Evolutionary conservation across 179 eudicot species (phyloP), one percentile per base, ranked within the genome.

Genomic region (Amaranthus tricolor): DNA sequence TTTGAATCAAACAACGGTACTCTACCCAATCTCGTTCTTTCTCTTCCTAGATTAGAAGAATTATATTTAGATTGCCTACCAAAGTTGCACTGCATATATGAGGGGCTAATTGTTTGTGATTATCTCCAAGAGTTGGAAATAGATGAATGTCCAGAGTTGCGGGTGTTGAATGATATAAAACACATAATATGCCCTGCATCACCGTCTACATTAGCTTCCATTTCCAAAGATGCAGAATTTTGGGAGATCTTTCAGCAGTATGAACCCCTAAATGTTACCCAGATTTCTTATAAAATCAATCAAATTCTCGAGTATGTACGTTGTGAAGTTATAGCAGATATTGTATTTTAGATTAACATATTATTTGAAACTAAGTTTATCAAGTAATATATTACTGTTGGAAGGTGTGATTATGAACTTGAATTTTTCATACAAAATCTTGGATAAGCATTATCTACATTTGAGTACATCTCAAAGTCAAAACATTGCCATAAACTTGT

Each of bases 161-260:
- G 31, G 17, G 2, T 10, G 40, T 6, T 20, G 73, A 19, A 31
- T 2, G 61, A n/a, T 1, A 50, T 70, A 5, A 11, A 17, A 3
- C 52, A 5, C 40, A 13, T 76, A n/a, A 59, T 58, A 7, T 76
- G 68, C 9, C 53, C 51, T 51, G 6, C 10, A 56, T 68, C 79
- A 24, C 62, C 51, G 2, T 68, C 69, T 12, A 58, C 68, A 12
- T 19, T 68, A 73, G 79, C 73, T 24, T 68, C 60, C 47, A 52
- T 76, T 15, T 72, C 72, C 40, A 60, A 44, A 14, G 6, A 52
- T 62, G 19, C 56, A 31, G 52, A 76, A 14, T 68, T 58, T 59
- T 76, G 67, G 73, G 60, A 76, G 19, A 60, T 60, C 31, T 69
- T 76, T 50, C 31, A 19, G 49, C 59, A n/a, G 15, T 50, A 69